Evolutionary conservation across 345 rosid species (phyloP), one percentile per base, ranked within the genome.

Genomic region (Bruguiera parviflora): DNA sequence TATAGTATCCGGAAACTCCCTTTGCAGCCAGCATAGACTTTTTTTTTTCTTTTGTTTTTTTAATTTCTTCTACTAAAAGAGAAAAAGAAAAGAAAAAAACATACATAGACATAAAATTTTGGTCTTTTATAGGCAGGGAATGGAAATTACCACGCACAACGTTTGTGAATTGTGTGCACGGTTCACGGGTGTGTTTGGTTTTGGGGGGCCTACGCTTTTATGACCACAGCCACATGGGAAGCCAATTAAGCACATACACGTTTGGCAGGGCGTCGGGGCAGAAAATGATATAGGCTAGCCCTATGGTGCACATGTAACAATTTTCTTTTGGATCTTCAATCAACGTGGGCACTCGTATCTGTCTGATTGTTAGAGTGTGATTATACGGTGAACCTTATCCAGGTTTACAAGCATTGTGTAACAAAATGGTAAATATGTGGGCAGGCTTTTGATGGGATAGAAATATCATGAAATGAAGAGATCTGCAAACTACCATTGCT

Each of bases 391-490:
- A 55, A 55, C 27, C 8, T 55, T 22, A 22, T 55, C 29, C 10
- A 22, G 13, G 24, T 55, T 55, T 22, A 13, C 28, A 55, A 55
- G 18, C 28, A 55, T 22, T 55, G 2, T 9, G 16, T 22, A 10
- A 28, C 29, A 55, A 25, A 55, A 22, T 13, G 49, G 15, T 43
- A 15, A 3, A 43, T 22, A 55, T 53, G 13, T 53, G 21, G 21
- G 58, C 58, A 53, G 58, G 47, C 2, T 21, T n/a, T 53, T 53
- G 58, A 21, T 53, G 58, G 58, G 58, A 53, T 53, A 53, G 58
- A 21, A 27, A 53, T 21, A 21, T 24, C 21, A 53, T 22, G 5
- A 55, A 21, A 55, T 55, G 4, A 53, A 22, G 15, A 55, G 28
- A 22, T 21, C 28, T 9, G 27, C 16, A 21, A 2, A 8, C 9